Conservation (phyloP, 2,329 filamentous ascomycete species). For the Claviceps sp. region DNA sequence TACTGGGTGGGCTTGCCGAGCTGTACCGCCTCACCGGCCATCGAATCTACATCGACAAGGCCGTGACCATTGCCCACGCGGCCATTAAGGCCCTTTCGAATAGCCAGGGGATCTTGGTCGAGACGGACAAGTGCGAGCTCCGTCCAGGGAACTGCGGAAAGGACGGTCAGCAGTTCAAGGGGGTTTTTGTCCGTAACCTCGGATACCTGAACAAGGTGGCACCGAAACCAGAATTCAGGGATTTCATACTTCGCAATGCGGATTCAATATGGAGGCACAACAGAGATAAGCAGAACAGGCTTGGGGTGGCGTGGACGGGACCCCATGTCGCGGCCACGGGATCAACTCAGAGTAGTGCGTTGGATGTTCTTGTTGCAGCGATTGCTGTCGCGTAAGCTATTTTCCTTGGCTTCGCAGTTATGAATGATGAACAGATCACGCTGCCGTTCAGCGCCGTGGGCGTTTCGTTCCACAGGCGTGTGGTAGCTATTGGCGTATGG, state of each 20-base stretch:
- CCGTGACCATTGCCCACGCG: constrained; percentile 36
- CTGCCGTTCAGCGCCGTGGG: not conserved
- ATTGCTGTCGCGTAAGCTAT: constrained; percentile 21
- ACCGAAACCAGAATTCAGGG: constrained; percentile 33
- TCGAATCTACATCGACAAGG: constrained; percentile 25
- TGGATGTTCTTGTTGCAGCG: constrained; percentile 55
- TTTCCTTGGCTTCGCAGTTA: not conserved
- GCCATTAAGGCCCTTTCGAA: constrained; percentile 33
- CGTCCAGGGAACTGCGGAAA: constrained; percentile 23
- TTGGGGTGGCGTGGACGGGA: constrained; percentile 54
- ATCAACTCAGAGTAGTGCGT: constrained; percentile 48
- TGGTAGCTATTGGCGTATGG: not conserved
- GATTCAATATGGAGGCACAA: constrained; percentile 50
- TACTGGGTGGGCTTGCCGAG: constrained; percentile 42
- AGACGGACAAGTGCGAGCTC: constrained; percentile 23
- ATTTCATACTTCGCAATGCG: constrained; percentile 48
- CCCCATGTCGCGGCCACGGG: constrained; percentile 39
- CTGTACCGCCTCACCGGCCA: constrained; percentile 31
- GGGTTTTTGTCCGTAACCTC: constrained; percentile 54
- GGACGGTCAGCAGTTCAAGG: constrained; percentile 56
- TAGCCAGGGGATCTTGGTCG: constrained; percentile 30
- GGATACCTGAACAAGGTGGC: constrained; percentile 39
- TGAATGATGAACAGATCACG: no score
- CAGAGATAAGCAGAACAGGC: constrained; percentile 32
- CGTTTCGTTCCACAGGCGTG: no score